phyloP scores from a whole-genome alignment of 768 basidiomycete genomes.

The Hygrocybe coccinea region DNA sequence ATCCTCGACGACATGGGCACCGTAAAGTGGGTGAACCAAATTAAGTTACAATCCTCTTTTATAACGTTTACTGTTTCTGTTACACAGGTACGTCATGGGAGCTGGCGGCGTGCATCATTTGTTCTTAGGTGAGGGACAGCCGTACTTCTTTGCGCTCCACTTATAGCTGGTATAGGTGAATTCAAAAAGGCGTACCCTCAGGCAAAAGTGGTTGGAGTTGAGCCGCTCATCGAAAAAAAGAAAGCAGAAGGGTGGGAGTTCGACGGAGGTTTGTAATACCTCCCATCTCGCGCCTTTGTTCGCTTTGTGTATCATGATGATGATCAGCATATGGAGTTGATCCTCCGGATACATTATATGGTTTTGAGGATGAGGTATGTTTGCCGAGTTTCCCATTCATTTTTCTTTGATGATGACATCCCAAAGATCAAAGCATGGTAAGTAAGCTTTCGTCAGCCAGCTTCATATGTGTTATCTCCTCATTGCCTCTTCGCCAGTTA shows the following conservation, averaged over 20 bases:
- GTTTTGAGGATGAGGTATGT: slow-evolving; percentile 68
- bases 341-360: slow-evolving; percentile 60
- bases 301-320: no score
- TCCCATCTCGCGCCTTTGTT: no score
- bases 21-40: slow-evolving; percentile 47
- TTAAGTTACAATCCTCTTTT: no score
- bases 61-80: no score
- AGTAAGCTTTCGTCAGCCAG: no score
- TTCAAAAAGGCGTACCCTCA: slow-evolving; percentile 64
- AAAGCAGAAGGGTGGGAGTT: slow-evolving; percentile 49
- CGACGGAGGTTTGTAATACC: slow-evolving; percentile 53
- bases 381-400: neutral
- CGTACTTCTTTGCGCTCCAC: no score
- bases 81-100: no score
- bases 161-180: slow-evolving; percentile 37
- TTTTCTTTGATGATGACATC: no score
- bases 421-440: slow-evolving; percentile 54
- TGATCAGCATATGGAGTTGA: no score
- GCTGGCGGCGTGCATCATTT: slow-evolving; percentile 57
- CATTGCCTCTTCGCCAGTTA: slow-evolving; percentile 39
- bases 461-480: no score
- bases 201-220: slow-evolving; percentile 67
- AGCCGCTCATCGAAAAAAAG: slow-evolving; percentile 48
- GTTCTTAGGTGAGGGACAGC: no score
- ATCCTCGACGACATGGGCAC: slow-evolving; percentile 61